phyloP scores from a whole-genome alignment of 164 flowering plant genomes.

The Tetrastigma voinierianum region DNA sequence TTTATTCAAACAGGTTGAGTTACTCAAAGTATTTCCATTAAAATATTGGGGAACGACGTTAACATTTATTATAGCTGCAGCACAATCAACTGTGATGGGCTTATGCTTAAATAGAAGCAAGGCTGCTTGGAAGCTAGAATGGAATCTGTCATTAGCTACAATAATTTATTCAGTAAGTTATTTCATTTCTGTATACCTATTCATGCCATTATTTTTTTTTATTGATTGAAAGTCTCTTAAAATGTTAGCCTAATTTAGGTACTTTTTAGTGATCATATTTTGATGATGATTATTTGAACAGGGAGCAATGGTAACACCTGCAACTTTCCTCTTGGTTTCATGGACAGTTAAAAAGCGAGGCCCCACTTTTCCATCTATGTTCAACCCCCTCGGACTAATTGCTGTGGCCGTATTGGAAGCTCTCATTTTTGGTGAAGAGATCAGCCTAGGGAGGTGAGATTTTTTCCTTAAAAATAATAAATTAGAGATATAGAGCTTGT shows the following conservation, averaged over 20 bases:
- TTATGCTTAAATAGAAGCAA: constrained; percentile 30
- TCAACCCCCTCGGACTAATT: constrained; percentile 43
- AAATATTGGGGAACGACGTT: constrained; percentile 44
- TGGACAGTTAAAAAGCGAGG: constrained; percentile 34
- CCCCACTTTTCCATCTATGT: constrained; percentile 53
- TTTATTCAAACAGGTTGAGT: constrained; percentile 39
- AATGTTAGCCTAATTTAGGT: neutral
- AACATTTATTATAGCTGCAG: constrained; percentile 40
- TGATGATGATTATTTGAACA: constrained; percentile 16
- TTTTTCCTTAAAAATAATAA: neutral
- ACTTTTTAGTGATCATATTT: neutral
- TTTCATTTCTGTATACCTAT: neutral
- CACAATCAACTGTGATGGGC: constrained; percentile 43
- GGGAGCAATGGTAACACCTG: constrained; percentile 58
- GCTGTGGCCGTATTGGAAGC: constrained; percentile 38
- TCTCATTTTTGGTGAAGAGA: constrained; percentile 29
- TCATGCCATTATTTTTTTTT: no score
- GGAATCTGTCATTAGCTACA: constrained; percentile 45
- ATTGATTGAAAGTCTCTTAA: neutral
- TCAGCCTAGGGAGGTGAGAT: constrained; percentile 34
- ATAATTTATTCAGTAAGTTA: constrained; percentile 53
- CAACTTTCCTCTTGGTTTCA: constrained; percentile 38
- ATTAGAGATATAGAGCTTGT: no score
- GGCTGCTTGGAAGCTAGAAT: constrained; percentile 40
- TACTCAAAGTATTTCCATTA: constrained; percentile 38